Conservation (phyloP, 1,284 basidiomycete species). For the Irpex rosettiformis region DNA sequence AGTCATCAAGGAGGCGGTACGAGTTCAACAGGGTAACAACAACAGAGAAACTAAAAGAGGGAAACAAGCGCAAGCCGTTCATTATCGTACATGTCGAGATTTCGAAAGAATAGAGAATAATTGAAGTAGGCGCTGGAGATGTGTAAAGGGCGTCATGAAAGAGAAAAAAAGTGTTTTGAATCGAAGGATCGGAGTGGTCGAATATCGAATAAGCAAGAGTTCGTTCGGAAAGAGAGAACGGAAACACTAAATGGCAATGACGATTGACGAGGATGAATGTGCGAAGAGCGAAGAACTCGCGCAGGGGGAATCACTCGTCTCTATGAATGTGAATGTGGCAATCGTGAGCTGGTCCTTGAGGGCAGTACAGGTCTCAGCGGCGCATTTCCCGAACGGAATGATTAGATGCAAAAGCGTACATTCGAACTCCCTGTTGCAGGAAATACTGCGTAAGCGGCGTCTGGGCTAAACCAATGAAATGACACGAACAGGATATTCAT, state of each 20-base stretch:
- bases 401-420: constrained; percentile 51
- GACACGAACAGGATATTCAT: not conserved
- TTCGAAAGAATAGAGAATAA: too few relatives aligned
- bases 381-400: constrained; percentile 15
- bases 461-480: constrained; percentile 35
- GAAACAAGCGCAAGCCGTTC: too few relatives aligned
- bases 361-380: constrained; percentile 17
- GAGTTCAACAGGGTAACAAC: too few relatives aligned
- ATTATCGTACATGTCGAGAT: too few relatives aligned
- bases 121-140: too few relatives aligned
- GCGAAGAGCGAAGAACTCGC: not conserved
- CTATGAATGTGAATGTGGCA: constrained; percentile 16
- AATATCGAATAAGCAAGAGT: not conserved
- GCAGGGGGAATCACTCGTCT: constrained; percentile 15
- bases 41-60: too few relatives aligned
- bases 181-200: not conserved
- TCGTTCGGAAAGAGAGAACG: not conserved
- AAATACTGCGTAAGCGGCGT: constrained; percentile 68
- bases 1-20: too few relatives aligned
- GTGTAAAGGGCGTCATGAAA: too few relatives aligned
- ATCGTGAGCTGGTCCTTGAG: constrained; percentile 14
- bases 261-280: not conserved
- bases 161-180: too few relatives aligned
- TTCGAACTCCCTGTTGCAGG: constrained; percentile 73
- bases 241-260: not conserved